Conservation (phyloP, 805 yeast genomes). For the Candida nitratophila region DNA sequence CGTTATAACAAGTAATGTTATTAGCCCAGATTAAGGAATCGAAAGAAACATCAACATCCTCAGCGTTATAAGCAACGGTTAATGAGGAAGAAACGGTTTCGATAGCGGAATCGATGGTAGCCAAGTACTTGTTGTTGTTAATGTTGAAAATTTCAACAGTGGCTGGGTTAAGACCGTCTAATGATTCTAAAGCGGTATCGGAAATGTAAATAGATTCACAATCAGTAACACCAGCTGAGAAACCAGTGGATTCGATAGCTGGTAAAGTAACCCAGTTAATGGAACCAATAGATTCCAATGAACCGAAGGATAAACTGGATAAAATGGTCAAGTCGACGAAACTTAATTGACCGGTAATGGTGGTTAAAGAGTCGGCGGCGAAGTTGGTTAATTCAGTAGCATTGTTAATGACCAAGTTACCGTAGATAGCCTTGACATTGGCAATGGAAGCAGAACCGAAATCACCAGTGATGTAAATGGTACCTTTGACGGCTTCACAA, state of each 20-base stretch:
- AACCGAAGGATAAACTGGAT: slow-evolving; percentile 64
- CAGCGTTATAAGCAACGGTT: slow-evolving; percentile 81
- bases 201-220: slow-evolving; percentile 66
- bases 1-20: slow-evolving; percentile 80
- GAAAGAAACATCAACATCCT: slow-evolving; percentile 60
- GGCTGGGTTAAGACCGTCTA: slow-evolving; percentile 54
- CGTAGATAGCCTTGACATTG: slow-evolving; percentile 71
- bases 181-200: slow-evolving; percentile 63
- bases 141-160: slow-evolving; percentile 57
- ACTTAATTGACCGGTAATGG: slow-evolving; percentile 64
- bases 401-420: slow-evolving; percentile 61
- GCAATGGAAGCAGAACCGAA: slow-evolving; percentile 61
- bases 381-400: slow-evolving; percentile 57
- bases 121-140: slow-evolving; percentile 85
- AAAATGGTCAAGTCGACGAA: slow-evolving; percentile 62
- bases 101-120: slow-evolving; percentile 63
- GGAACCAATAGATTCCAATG: slow-evolving; percentile 74
- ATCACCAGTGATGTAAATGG: slow-evolving; percentile 60
- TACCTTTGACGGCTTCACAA: slow-evolving; percentile 80
- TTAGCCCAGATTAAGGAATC: slow-evolving; percentile 76
- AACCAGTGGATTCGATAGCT: slow-evolving; percentile 64
- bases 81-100: slow-evolving; percentile 67
- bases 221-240: slow-evolving; percentile 61
- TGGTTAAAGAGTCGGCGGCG: slow-evolving; percentile 72
- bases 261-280: slow-evolving; percentile 81